Evolutionary conservation across 768 basidiomycete species (phyloP).

Genomic region (Lyophyllum semitale): DNA sequence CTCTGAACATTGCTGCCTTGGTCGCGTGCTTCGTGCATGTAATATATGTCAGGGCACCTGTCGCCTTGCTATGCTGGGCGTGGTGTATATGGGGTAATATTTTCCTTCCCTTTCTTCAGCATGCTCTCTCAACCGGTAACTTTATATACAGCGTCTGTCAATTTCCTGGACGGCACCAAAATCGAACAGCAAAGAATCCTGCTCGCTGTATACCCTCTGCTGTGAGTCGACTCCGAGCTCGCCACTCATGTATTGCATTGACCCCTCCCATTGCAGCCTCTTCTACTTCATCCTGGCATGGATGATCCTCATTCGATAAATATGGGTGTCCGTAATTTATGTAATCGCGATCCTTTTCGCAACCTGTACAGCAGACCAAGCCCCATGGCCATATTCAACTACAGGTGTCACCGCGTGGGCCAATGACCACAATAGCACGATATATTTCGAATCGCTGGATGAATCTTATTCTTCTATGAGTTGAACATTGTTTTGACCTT

Average conservation of each 20-base stretch:
- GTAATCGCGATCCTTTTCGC: background rate
- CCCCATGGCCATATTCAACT: no score
- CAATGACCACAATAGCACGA: background rate
- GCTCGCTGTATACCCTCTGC: slow-evolving; percentile 93
- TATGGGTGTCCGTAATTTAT: background rate
- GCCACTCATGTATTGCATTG: background rate
- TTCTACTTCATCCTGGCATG: slow-evolving; percentile 95
- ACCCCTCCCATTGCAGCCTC: slow-evolving; percentile 44
- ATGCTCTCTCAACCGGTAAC: background rate
- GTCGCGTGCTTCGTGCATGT: slow-evolving; percentile 82
- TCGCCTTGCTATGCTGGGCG: slow-evolving; percentile 85
- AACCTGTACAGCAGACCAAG: background rate
- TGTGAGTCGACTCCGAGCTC: slow-evolving; percentile 53
- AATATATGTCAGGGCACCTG: slow-evolving; percentile 85
- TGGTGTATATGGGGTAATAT: slow-evolving; percentile 96
- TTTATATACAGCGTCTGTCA: slow-evolving; percentile 71
- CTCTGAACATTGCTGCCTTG: slow-evolving; percentile 87
- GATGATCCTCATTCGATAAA: slow-evolving; percentile 93
- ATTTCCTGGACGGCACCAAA: slow-evolving; percentile 94
- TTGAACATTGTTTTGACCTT: background rate
- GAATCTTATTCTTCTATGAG: background rate
- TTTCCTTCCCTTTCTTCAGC: background rate
- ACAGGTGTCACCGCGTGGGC: background rate
- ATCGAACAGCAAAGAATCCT: slow-evolving; percentile 88
- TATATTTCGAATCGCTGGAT: background rate